A percentile compares a stretch with the other conserved stretches of the same genome.
Evolutionary conservation across 495 filamentous ascomycete species (phyloP).

Genomic region (Jackrogersella minutella): DNA sequence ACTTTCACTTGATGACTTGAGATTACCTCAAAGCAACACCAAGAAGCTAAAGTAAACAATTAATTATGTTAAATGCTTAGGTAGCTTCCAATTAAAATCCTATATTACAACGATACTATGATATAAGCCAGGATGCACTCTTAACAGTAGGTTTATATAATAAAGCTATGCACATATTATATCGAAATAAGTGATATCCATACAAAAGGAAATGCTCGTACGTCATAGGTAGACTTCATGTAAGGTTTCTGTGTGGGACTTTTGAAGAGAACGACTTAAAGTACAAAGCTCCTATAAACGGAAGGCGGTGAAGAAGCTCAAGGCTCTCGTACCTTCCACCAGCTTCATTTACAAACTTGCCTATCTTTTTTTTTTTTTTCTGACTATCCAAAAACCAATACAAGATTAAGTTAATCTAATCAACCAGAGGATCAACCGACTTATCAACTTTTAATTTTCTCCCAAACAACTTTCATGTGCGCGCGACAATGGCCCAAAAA

Average conservation of each 20-base stretch:
- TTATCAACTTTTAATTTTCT: not conserved
- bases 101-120: too few relatives aligned
- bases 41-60: too few relatives aligned
- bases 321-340: conserved; percentile 39
- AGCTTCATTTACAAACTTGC: conserved; percentile 20
- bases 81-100: too few relatives aligned
- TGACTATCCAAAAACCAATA: not conserved
- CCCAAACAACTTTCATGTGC: not conserved
- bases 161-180: too few relatives aligned
- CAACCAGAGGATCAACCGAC: not conserved
- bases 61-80: too few relatives aligned
- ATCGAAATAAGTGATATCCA: not conserved
- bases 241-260: conserved; percentile 23
- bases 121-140: too few relatives aligned
- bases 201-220: not conserved
- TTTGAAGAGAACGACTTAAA: conserved; percentile 18
- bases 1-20: not conserved
- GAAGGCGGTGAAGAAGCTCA: conserved; percentile 38
- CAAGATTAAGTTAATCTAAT: not conserved
- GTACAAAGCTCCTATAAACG: conserved; percentile 24
- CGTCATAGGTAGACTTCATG: conserved; percentile 18
- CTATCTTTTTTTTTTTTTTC: not conserved
- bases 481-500: conserved; percentile 75
- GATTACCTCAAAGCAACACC: too few relatives aligned
- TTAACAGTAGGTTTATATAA: too few relatives aligned